A percentile compares a stretch with the other conserved stretches of the same genome.
Evolutionary conservation across 2,329 filamentous ascomycete genomes (phyloP).

Genomic region (Pseudogymnoascus sp.): DNA sequence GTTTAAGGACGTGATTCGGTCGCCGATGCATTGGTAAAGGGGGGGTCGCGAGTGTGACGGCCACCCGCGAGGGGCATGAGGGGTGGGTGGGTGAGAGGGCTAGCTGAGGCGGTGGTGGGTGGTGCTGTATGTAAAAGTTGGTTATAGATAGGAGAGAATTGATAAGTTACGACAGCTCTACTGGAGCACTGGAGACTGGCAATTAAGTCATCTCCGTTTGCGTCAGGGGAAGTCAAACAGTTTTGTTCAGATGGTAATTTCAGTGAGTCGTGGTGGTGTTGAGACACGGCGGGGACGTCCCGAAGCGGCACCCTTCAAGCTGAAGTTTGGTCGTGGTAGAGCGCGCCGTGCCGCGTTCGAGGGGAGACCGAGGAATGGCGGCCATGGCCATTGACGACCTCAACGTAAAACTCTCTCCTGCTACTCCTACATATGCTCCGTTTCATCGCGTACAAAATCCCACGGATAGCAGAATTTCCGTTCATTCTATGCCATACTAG

Average conservation of each 20-base stretch:
- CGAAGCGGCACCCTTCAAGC: background rate
- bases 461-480: background rate
- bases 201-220: background rate
- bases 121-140: background rate
- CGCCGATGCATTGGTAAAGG: constrained; percentile 1
- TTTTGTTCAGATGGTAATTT: background rate
- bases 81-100: background rate
- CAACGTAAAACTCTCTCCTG: background rate
- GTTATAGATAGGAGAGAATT: background rate
- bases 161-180: background rate
- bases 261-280: background rate
- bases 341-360: background rate
- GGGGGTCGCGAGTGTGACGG: background rate
- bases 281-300: background rate
- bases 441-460: background rate
- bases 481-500: background rate
- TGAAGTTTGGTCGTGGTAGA: background rate
- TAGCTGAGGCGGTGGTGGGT: background rate
- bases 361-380: background rate
- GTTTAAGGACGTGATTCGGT: constrained; percentile 1
- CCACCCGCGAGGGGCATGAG: background rate
- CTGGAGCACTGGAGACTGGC: background rate
- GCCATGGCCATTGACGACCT: background rate
- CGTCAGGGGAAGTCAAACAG: background rate
- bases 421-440: background rate